phyloP scores from a whole-genome alignment of 352 stramenopile genomes.

The Phytophthora citricola region DNA sequence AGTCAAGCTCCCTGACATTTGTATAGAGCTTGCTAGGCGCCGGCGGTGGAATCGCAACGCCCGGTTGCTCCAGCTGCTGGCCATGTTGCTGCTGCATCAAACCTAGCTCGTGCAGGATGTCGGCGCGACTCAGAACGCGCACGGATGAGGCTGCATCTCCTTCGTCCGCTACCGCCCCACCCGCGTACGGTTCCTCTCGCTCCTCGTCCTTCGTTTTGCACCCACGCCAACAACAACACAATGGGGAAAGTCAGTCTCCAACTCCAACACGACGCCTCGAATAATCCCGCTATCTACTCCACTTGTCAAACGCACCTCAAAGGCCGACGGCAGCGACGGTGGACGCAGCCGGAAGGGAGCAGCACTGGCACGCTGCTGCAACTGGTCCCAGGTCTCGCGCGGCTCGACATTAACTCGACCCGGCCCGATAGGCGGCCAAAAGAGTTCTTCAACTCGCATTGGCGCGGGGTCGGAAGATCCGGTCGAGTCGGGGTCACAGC shows the following conservation, averaged over 20 bases:
- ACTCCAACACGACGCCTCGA: not conserved
- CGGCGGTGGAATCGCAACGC: not conserved
- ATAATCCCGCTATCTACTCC: conserved; percentile 2
- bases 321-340: conserved; percentile 57
- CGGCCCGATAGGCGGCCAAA: not conserved
- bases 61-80: conserved; percentile 1
- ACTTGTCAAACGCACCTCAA: conserved; percentile 26
- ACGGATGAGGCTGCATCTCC: conserved; percentile 16
- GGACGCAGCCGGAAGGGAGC: conserved; percentile 58
- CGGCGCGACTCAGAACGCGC: conserved; percentile 55
- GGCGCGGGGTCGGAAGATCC: conserved; percentile 41
- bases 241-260: conserved; percentile 19
- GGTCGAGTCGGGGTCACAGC: not conserved
- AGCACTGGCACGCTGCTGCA: conserved; percentile 60
- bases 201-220: conserved; percentile 27
- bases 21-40: conserved; percentile 33
- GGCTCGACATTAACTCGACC: conserved; percentile 30
- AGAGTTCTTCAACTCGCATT: conserved; percentile 9
- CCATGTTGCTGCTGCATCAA: conserved; percentile 6
- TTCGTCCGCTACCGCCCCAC: conserved; percentile 2
- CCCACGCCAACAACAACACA: conserved; percentile 32
- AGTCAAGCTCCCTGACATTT: conserved; percentile 54
- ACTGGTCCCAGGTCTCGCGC: conserved; percentile 66
- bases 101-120: conserved; percentile 61
- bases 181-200: not conserved